Conservation (phyloP, 805 yeast species). For the Teunomyces stri region DNA sequence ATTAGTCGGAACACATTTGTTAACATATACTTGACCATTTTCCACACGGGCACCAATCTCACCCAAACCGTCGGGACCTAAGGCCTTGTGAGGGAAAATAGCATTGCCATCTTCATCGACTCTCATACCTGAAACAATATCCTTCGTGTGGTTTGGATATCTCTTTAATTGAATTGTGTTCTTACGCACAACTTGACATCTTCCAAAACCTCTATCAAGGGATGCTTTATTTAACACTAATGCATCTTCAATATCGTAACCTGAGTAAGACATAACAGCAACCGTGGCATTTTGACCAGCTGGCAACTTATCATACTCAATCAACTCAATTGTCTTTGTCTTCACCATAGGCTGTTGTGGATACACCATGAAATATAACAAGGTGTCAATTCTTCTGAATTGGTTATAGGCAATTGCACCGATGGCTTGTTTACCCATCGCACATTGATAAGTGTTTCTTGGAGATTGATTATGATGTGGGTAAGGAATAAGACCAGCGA, state of each 20-base stretch:
- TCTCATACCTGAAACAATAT: conserved; percentile 87
- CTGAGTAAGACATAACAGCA: conserved; percentile 98
- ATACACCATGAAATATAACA: conserved; percentile 92
- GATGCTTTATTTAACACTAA: conserved; percentile 90
- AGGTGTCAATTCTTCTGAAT: conserved; percentile 90
- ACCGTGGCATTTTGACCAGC: conserved; percentile 99
- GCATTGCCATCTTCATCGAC: conserved; percentile 79
- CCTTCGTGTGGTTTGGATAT: conserved; percentile 92
- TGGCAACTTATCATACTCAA: conserved; percentile 92
- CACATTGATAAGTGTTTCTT: conserved; percentile 89
- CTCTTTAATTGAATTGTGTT: conserved; percentile 86
- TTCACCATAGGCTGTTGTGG: conserved; percentile 99
- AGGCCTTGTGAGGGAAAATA: conserved; percentile 77
- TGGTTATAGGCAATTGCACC: conserved; percentile 98
- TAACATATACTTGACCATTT: conserved; percentile 91
- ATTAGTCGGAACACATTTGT: conserved; percentile 87
- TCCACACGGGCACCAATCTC: conserved; percentile 91
- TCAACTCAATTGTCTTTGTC: conserved; percentile 92
- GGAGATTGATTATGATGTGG: conserved; percentile 94
- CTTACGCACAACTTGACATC: conserved; percentile 93
- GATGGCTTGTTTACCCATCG: conserved; percentile 99
- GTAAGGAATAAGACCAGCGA: conserved; percentile 87
- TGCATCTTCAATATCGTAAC: conserved; percentile 99
- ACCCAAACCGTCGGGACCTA: conserved; percentile 95
- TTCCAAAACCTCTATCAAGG: conserved; percentile 93